Percentiles rank a stretch among this genome's conserved stretches.
Conservation (phyloP, 352 stramenopile species). For the Blastocystis sp. region DNA sequence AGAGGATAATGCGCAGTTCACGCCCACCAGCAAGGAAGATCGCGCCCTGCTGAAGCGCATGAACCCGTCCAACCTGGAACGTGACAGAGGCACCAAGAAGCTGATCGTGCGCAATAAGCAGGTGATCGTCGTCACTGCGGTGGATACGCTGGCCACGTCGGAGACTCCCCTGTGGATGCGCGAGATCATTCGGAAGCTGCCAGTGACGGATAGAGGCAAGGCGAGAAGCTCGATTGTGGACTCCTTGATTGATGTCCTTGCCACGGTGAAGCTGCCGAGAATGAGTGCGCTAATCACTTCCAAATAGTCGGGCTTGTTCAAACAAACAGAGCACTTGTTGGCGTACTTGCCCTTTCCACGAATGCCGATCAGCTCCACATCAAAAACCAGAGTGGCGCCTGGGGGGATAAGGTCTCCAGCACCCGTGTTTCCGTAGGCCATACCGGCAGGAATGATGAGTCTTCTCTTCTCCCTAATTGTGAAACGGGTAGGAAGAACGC, state of each 20-base stretch:
- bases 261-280: conserved; percentile 34
- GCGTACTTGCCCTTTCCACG: conserved; percentile 61
- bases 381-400: conserved; percentile 73
- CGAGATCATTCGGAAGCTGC: conserved; percentile 45
- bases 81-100: conserved; percentile 23
- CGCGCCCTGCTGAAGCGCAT: conserved; percentile 4
- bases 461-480: conserved; percentile 71
- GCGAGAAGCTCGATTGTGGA: conserved; percentile 37
- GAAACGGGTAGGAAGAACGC: not conserved
- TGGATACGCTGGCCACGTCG: not conserved
- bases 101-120: not conserved
- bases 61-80: conserved; percentile 18
- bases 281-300: conserved; percentile 10
- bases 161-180: conserved; percentile 42
- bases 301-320: conserved; percentile 13
- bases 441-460: conserved; percentile 70
- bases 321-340: conserved; percentile 48
- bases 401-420: conserved; percentile 70
- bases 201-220: not conserved
- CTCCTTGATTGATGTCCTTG: conserved; percentile 5
- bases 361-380: conserved; percentile 74
- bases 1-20: conserved; percentile 8
- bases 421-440: conserved; percentile 72
- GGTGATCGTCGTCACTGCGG: conserved; percentile 2
- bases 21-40: conserved; percentile 32